These are phyloP conservation scores for Grammothele lineata DNA, from an alignment of 768 basidiomycete genomes.

Conservation along the genomic window DNA sequence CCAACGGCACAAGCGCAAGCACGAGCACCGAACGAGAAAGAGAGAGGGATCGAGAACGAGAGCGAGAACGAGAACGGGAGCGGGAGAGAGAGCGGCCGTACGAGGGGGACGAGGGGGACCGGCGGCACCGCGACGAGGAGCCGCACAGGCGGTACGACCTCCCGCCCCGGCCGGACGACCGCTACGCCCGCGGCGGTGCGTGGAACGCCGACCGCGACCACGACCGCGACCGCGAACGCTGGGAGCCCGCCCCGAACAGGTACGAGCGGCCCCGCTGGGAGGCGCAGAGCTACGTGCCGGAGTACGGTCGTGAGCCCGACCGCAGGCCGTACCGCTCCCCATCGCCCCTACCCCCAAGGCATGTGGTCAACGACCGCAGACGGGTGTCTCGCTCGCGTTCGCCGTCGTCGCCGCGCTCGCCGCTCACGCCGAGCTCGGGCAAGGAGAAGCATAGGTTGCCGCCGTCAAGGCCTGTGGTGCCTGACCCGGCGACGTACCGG, in stretches of 20 bases:
- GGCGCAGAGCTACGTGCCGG: slow-evolving; percentile 7
- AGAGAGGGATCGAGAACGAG: slow-evolving; percentile 21
- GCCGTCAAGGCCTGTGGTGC: slow-evolving; percentile 13
- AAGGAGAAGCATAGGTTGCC: slow-evolving; percentile 29
- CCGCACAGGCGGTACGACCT: slow-evolving; percentile 20
- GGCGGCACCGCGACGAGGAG: slow-evolving; percentile 36
- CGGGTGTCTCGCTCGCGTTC: slow-evolving; percentile 3
- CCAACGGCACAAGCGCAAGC: background rate
- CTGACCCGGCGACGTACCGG: slow-evolving; percentile 11
- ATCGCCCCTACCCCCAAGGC: too few relatives aligned
- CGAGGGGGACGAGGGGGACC: slow-evolving; percentile 46
- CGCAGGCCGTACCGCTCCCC: slow-evolving; percentile 11
- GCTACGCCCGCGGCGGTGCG: slow-evolving; percentile 7
- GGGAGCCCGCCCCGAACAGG: slow-evolving; percentile 29
- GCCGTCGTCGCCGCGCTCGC: slow-evolving; percentile 24
- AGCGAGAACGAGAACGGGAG: slow-evolving; percentile 20
- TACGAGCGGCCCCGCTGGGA: slow-evolving; percentile 14
- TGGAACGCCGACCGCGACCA: too few relatives aligned
- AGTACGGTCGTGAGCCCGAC: slow-evolving; percentile 4
- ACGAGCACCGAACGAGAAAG: background rate
- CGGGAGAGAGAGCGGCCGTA: slow-evolving; percentile 34
- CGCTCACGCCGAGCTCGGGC: slow-evolving; percentile 15
- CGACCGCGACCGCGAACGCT: slow-evolving; percentile 32
- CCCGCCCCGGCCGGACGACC: slow-evolving; percentile 10
- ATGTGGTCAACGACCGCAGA: too few relatives aligned